Evolutionary conservation across 2,329 filamentous ascomycete species (phyloP), one percentile per base, ranked within the genome.

Genomic region (Diaporthe australafricana): DNA sequence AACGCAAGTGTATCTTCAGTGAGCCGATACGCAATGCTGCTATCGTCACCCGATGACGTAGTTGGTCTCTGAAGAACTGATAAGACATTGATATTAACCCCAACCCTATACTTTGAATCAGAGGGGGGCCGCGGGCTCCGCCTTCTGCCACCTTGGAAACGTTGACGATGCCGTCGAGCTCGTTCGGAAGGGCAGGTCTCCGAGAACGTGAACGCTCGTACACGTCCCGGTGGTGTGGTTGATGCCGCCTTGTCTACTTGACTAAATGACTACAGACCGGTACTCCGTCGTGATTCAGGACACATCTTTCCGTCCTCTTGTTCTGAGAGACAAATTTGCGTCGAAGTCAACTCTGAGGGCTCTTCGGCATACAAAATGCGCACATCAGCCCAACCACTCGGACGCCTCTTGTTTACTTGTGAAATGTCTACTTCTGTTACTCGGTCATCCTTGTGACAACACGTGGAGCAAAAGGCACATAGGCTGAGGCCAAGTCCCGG

Each of bases 31-130:
- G 60, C 7, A 27, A 50, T 12, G 30, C 22, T 50, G 11, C 42
- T 48, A 20, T 27, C 42, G 42, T 40, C 17, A 32, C 22, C 11
- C 12, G 22, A 69, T 69, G 67, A 69, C 67, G 67, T 69, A 69
- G 53, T 27, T 7, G 20, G 60, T 48, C 66, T 52, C 30, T 38
- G 20, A 27, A 20, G 7, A 6, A 7, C 22, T 42, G 67, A 69
- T 62, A 69, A 69, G 53, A 7, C 1, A 1, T 50, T 9, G 53
- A 69, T 48, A 48, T 3, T 0, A 5, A 40, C 67, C 67, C 67
- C 20, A 69, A 60, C 67, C 67, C 67, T 57, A 1, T 6, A 3
- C 8, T 1, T 1, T 22, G 22, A 5, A n/a, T 12, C 1, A 38
- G 53, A 20, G 20, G 42, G 75, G 74, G 69, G 63, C 52, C 14